A percentile compares a stretch with the other conserved stretches of the same genome.
Conservation (phyloP, 2,329 filamentous ascomycete genomes). For the Colletotrichum sp. region DNA sequence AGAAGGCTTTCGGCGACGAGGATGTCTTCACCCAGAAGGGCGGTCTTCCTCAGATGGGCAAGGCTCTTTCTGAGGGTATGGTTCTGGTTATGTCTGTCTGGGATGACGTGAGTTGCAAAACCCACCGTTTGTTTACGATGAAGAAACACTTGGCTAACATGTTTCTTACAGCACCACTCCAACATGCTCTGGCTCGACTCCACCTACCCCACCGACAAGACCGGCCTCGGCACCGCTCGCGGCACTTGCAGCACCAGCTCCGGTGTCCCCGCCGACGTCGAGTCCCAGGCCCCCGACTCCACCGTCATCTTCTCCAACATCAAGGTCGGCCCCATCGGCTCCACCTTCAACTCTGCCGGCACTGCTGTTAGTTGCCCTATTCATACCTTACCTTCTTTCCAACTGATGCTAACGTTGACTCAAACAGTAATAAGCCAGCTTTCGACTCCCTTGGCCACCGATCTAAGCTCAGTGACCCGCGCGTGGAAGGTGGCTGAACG, state of each 20-base stretch:
- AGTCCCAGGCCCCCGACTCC: conserved; percentile 49
- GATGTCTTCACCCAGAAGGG: conserved; percentile 59
- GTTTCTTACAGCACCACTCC: conserved; percentile 50
- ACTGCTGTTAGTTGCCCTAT: not conserved
- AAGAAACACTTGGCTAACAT: not conserved
- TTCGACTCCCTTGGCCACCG: not conserved
- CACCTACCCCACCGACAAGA: conserved; percentile 59
- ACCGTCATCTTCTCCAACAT: conserved; percentile 60
- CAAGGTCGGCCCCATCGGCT: conserved; percentile 56
- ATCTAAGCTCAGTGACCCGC: not conserved
- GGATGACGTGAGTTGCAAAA: conserved; percentile 54
- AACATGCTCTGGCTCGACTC: conserved; percentile 81
- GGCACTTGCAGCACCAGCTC: conserved; percentile 58
- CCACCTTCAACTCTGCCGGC: conserved; percentile 44
- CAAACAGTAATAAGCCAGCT: not conserved
- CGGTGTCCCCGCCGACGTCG: conserved; percentile 56
- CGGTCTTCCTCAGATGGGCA: conserved; percentile 61
- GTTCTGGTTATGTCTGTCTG: conserved; percentile 58
- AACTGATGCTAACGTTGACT: not conserved
- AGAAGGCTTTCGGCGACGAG: conserved; percentile 61
- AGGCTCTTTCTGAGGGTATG: conserved; percentile 46
- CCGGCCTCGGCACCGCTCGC: conserved; percentile 52
- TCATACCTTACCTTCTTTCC: fast-evolving
- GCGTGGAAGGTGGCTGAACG: not conserved
- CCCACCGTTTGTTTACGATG: not conserved